phyloP scores from a whole-genome alignment of 2,329 filamentous ascomycete genomes.

The Tolypocladium capitatum region DNA sequence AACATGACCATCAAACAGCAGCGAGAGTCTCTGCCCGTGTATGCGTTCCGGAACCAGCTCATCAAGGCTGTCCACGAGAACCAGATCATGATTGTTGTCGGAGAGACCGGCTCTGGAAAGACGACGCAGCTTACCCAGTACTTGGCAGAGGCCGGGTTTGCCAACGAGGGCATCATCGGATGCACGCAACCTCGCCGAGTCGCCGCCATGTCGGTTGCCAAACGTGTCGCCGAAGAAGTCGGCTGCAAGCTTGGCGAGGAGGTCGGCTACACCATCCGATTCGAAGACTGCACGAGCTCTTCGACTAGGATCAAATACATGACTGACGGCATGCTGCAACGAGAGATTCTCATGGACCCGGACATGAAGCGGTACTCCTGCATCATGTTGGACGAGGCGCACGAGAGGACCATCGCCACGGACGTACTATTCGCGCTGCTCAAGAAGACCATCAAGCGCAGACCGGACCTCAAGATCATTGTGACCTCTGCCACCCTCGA shows the following conservation, averaged over 20 bases:
- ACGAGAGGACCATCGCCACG: conserved; percentile 92
- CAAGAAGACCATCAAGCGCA: conserved; percentile 80
- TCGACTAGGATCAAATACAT: conserved; percentile 97
- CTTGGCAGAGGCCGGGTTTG: conserved; percentile 82
- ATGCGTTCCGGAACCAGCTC: conserved; percentile 72
- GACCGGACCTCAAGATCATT: conserved; percentile 84
- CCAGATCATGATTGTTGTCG: conserved; percentile 89
- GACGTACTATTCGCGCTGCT: conserved; percentile 89
- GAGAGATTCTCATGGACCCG: conserved; percentile 87
- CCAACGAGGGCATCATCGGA: conserved; percentile 76
- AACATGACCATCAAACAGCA: conserved; percentile 92
- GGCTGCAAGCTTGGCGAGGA: conserved; percentile 82
- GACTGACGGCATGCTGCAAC: conserved; percentile 96
- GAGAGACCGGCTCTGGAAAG: conserved; percentile 94
- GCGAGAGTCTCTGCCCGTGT: conserved; percentile 79
- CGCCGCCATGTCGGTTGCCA: conserved; percentile 93
- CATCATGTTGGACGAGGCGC: conserved; percentile 96
- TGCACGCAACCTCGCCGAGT: conserved; percentile 96
- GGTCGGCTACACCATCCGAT: conserved; percentile 94
- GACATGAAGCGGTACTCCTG: conserved; percentile 83
- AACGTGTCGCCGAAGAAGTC: conserved; percentile 92
- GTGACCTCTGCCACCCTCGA: conserved; percentile 94
- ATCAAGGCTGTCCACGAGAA: conserved; percentile 79
- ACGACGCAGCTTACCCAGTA: conserved; percentile 96
- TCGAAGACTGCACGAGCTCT: conserved; percentile 83